These are phyloP conservation scores for Dendrobium chrysotoxum DNA, from an alignment of 106 monocot genomes.

Conservation along the genomic window DNA sequence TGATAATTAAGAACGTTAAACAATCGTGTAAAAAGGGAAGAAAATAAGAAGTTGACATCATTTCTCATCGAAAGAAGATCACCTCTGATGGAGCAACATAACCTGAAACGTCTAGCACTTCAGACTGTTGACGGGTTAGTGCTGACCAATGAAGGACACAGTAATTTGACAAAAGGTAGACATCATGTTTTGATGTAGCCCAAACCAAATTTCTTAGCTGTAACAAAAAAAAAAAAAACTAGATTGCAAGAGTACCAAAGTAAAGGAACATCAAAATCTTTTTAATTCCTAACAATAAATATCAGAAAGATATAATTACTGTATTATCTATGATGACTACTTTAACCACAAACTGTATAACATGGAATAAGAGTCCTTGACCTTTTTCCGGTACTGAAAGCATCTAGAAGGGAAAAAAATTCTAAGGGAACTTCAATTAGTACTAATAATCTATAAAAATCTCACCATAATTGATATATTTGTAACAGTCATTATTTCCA, in stretches of 20 bases:
- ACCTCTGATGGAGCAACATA: constrained; percentile 50
- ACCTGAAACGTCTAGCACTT: constrained; percentile 38
- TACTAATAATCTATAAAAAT: not conserved
- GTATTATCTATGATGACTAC: no score
- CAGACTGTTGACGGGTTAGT: constrained; percentile 21
- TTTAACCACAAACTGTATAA: not conserved
- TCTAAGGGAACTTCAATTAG: not conserved
- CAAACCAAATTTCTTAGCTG: constrained; percentile 54
- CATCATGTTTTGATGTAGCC: constrained; percentile 36
- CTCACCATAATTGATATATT: no score
- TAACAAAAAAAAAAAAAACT: not conserved
- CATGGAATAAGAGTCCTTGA: not conserved
- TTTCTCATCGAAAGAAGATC: not conserved
- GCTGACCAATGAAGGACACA: constrained; percentile 49
- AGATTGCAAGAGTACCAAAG: not conserved
- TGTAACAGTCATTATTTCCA: no score
- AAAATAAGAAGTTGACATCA: not conserved
- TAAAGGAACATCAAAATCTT: not conserved
- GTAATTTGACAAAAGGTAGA: constrained; percentile 24
- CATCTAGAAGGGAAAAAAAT: not conserved
- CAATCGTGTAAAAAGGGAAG: not conserved
- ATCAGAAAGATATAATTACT: not conserved
- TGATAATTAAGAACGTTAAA: not conserved
- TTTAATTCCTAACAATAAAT: constrained; percentile 1
- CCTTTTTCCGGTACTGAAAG: not conserved